Conservation (phyloP, 2,329 filamentous ascomycete genomes). For the Bipolaris zeicola region DNA sequence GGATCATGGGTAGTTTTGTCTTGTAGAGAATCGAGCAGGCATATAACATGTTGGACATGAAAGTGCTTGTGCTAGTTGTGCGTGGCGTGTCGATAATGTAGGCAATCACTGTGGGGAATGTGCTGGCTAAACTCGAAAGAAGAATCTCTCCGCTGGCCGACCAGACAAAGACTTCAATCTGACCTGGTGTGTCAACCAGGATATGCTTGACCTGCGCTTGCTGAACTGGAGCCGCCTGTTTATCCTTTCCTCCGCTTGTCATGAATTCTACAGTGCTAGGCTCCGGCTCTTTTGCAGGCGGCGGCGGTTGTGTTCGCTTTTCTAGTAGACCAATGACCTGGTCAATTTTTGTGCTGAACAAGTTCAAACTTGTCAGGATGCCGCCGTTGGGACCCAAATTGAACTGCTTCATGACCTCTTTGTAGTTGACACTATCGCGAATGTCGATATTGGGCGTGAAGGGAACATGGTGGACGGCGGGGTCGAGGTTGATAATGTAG, state of each 20-base stretch:
- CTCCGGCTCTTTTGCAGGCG: slow-evolving; percentile 31
- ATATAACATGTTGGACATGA: slow-evolving; percentile 99
- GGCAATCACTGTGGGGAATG: slow-evolving; percentile 94
- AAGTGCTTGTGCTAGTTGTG: slow-evolving; percentile 89
- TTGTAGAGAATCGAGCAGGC: slow-evolving; percentile 99
- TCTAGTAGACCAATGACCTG: slow-evolving; percentile 89
- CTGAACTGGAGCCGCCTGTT: slow-evolving; percentile 48
- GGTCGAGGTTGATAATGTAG: slow-evolving; percentile 97
- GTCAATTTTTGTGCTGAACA: slow-evolving; percentile 98
- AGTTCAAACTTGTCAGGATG: slow-evolving; percentile 91
- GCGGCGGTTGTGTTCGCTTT: slow-evolving; percentile 73
- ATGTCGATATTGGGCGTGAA: slow-evolving; percentile 99
- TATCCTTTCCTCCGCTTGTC: slow-evolving; percentile 41
- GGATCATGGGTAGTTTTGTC: slow-evolving; percentile 96
- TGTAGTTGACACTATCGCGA: slow-evolving; percentile 97
- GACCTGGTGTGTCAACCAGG: slow-evolving; percentile 91
- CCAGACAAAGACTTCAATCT: slow-evolving; percentile 99
- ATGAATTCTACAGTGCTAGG: slow-evolving; percentile 45
- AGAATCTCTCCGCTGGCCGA: slow-evolving; percentile 93
- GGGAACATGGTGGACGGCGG: slow-evolving; percentile 88
- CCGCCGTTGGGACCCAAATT: slow-evolving; percentile 97
- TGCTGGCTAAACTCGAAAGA: slow-evolving; percentile 87
- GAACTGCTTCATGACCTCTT: slow-evolving; percentile 99
- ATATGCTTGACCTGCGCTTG: slow-evolving; percentile 74
- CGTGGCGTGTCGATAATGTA: slow-evolving; percentile 97